Evolutionary conservation across 2,329 filamentous ascomycete species (phyloP).

Genomic region (Colletotrichum sp.): DNA sequence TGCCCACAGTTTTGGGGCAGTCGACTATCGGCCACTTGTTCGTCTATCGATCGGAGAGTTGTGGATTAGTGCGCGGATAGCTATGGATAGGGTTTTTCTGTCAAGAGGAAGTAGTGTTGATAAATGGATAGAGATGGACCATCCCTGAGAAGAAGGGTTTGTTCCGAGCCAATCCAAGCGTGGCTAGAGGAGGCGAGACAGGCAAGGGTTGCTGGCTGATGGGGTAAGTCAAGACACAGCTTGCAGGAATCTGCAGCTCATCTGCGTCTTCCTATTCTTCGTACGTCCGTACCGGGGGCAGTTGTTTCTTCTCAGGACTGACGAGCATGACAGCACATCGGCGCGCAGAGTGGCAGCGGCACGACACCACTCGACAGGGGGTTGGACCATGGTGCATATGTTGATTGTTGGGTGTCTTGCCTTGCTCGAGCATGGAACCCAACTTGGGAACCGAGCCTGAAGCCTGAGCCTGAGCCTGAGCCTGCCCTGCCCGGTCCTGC

Average conservation of each 20-base stretch:
- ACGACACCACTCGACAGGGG: conserved; percentile 1
- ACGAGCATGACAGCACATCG: conserved; percentile 6
- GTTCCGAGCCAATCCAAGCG: background rate
- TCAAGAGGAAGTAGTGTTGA: background rate
- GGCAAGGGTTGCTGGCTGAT: background rate
- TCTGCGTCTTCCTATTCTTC: conserved; percentile 7
- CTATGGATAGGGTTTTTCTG: background rate
- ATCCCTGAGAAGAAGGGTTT: background rate
- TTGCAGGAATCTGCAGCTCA: conserved; percentile 18
- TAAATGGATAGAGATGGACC: background rate
- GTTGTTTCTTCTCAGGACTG: background rate
- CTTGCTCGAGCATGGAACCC: conserved; percentile 1
- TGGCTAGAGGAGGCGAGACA: background rate
- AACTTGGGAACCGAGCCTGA: conserved; percentile 2
- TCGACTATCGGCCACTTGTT: background rate
- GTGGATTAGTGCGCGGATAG: background rate
- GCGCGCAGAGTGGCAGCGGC: conserved; percentile 1
- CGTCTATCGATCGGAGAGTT: conserved; percentile 10
- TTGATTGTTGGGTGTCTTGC: background rate
- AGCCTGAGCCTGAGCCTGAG: background rate
- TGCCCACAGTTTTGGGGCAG: background rate
- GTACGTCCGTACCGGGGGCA: conserved; percentile 12
- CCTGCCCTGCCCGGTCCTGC: background rate
- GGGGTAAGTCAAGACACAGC: conserved; percentile 1
- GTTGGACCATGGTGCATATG: background rate